A percentile compares a stretch with the other conserved stretches of the same genome.
Evolutionary conservation across 176 grass and related monocot species (phyloP).

Genomic region (Chloris gayana): DNA sequence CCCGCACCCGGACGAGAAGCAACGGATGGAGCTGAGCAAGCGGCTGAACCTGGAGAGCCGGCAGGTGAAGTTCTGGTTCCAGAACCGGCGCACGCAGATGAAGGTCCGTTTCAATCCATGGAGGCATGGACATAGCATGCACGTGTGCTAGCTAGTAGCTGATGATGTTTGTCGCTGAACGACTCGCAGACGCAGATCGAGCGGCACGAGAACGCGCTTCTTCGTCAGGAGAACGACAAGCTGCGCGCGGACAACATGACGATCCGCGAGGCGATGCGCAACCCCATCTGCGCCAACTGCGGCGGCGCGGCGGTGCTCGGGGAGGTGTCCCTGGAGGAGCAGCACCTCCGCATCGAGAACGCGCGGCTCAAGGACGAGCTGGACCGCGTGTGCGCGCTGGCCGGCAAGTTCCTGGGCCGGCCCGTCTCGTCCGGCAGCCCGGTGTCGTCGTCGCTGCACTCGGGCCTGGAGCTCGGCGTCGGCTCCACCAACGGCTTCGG

Average conservation of each 20-base stretch:
- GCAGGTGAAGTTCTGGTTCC: conserved; percentile 99
- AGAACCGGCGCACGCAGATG: conserved; percentile 95
- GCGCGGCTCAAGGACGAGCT: conserved; percentile 90
- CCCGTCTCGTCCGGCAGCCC: conserved; percentile 47
- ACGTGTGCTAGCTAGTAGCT: no score
- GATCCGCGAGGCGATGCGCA: conserved; percentile 77
- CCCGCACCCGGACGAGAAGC: conserved; percentile 95
- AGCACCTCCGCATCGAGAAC: conserved; percentile 91
- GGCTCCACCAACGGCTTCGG: conserved; percentile 55
- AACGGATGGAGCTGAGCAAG: conserved; percentile 86
- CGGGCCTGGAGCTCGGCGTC: conserved; percentile 74
- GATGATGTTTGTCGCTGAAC: neutral
- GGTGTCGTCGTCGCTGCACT: conserved; percentile 40
- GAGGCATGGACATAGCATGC: neutral
- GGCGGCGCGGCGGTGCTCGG: conserved; percentile 79
- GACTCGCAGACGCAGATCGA: conserved; percentile 74
- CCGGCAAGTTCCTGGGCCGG: conserved; percentile 86
- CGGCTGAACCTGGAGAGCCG: conserved; percentile 65
- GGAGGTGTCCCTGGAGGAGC: conserved; percentile 84
- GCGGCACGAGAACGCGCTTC: conserved; percentile 84
- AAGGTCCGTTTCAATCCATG: conserved; percentile 39
- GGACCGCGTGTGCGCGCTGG: conserved; percentile 77
- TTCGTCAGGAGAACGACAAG: conserved; percentile 92
- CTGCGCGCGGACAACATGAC: conserved; percentile 83
- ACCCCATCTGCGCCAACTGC: conserved; percentile 79